phyloP scores from a whole-genome alignment of 75 land plant genomes.

The Ceratopteris richardii region DNA sequence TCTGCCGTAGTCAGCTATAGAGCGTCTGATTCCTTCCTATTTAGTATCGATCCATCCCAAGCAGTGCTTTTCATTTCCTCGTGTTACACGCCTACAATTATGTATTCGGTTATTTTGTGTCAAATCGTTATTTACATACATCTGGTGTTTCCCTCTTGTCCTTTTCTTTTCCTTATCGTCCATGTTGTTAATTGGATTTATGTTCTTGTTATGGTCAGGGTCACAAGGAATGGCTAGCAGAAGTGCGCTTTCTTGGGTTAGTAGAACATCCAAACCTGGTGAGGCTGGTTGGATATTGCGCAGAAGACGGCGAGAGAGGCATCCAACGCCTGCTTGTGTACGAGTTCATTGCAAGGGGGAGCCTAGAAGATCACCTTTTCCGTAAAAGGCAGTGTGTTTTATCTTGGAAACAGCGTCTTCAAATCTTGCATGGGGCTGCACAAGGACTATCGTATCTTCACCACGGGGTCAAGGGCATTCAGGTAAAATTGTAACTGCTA shows the following conservation, averaged over 20 bases:
- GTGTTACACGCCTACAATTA: too few relatives aligned
- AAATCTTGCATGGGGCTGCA: constrained; percentile 59
- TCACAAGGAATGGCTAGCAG: constrained; percentile 83
- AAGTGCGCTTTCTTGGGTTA: constrained; percentile 75
- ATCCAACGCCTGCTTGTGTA: constrained; percentile 70
- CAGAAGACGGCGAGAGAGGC: constrained; percentile 62
- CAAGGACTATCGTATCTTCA: constrained; percentile 71
- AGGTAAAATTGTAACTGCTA: too few relatives aligned
- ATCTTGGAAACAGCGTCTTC: constrained; percentile 51
- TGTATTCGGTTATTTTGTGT: too few relatives aligned
- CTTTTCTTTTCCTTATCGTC: neutral
- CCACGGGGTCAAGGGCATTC: constrained; percentile 53
- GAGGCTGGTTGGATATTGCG: constrained; percentile 77
- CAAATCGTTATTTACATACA: too few relatives aligned
- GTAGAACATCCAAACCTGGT: constrained; percentile 82
- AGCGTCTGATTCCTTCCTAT: too few relatives aligned
- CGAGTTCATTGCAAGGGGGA: constrained; percentile 65
- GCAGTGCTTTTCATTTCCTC: too few relatives aligned
- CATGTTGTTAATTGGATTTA: neutral
- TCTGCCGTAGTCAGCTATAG: too few relatives aligned
- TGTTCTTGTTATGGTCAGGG: constrained; percentile 28
- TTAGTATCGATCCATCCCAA: too few relatives aligned
- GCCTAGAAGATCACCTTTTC: constrained; percentile 73
- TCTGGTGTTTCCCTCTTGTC: too few relatives aligned
- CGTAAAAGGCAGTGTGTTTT: constrained; percentile 23